Conservation (phyloP, 495 filamentous ascomycete genomes). For the Penicillium chermesinum region DNA sequence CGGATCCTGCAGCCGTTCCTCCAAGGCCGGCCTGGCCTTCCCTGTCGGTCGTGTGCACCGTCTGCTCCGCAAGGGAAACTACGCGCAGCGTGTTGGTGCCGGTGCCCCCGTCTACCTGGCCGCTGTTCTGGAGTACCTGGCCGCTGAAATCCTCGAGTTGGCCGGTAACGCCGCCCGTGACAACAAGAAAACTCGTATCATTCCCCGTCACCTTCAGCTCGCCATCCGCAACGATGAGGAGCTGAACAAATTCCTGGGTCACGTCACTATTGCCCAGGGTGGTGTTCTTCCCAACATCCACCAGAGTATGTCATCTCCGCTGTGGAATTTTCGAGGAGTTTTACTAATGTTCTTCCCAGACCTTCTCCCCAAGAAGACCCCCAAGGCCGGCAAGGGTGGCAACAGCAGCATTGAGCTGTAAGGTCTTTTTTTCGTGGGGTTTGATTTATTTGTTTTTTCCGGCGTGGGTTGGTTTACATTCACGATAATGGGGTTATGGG, state of each 20-base stretch:
- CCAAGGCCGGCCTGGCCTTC: slow-evolving; percentile 99
- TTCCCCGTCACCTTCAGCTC: slow-evolving; percentile 97
- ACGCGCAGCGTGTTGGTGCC: slow-evolving; percentile 99
- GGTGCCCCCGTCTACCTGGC: slow-evolving; percentile 98
- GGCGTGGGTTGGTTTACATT: slow-evolving; percentile 58
- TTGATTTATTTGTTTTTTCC: slow-evolving; percentile 53
- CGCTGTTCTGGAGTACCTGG: slow-evolving; percentile 96
- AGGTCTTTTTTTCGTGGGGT: slow-evolving; percentile 49
- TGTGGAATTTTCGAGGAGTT: too few species aligned
- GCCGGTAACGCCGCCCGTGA: slow-evolving; percentile 98
- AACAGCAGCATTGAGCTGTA: slow-evolving; percentile 68
- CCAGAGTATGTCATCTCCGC: slow-evolving; percentile 69
- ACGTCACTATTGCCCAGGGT: slow-evolving; percentile 98
- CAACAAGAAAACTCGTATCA: slow-evolving; percentile 99
- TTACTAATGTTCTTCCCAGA: slow-evolving; percentile 58
- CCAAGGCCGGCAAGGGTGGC: slow-evolving; percentile 86
- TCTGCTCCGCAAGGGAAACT: slow-evolving; percentile 99
- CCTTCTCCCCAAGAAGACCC: slow-evolving; percentile 96
- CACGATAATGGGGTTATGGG: slow-evolving; percentile 89
- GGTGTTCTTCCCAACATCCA: slow-evolving; percentile 99
- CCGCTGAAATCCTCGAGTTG: slow-evolving; percentile 97
- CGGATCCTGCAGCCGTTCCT: slow-evolving; percentile 69
- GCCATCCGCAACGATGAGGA: slow-evolving; percentile 99
- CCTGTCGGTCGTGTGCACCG: slow-evolving; percentile 99
- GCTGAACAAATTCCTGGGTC: slow-evolving; percentile 98